Conservation (phyloP, 441 rosid species). For the Melastoma candidum region DNA sequence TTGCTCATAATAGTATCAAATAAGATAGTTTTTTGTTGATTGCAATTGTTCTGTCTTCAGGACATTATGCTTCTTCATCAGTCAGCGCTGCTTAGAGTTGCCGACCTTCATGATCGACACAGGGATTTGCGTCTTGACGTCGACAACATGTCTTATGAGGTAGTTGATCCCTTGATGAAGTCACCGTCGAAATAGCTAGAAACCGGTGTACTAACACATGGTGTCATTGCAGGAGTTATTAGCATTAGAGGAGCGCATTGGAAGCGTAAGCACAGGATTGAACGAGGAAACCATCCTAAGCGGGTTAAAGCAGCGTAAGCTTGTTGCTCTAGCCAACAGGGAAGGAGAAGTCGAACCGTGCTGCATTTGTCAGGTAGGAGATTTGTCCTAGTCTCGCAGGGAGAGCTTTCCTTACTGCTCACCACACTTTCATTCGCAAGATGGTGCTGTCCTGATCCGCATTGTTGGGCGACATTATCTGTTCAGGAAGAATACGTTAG, state of each 20-base stretch:
- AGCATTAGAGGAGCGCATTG: conserved; percentile 21
- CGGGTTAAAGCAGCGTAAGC: conserved; percentile 14
- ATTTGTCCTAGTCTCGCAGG: background rate
- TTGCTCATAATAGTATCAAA: too few relatives aligned
- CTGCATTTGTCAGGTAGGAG: conserved; percentile 20
- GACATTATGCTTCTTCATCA: conserved; percentile 16
- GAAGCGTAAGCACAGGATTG: conserved; percentile 18
- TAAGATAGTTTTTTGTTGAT: too few relatives aligned
- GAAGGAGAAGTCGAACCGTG: conserved; percentile 15
- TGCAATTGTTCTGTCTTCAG: conserved; percentile 10
- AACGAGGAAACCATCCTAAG: conserved; percentile 12
- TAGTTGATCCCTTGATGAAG: background rate
- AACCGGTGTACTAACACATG: too few relatives aligned
- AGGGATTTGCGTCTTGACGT: conserved; percentile 28
- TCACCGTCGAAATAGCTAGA: too few relatives aligned
- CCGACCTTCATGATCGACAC: conserved; percentile 19
- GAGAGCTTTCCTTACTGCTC: too few relatives aligned
- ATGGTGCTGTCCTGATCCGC: too few relatives aligned
- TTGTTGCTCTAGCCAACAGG: background rate
- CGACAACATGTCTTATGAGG: conserved; percentile 32
- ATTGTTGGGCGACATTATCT: too few relatives aligned
- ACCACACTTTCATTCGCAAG: too few relatives aligned
- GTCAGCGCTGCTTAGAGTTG: conserved; percentile 10
- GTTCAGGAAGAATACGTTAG: too few relatives aligned
- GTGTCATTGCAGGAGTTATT: conserved; percentile 12